phyloP scores from a whole-genome alignment of 768 basidiomycete genomes.

The Mycena belliarum region DNA sequence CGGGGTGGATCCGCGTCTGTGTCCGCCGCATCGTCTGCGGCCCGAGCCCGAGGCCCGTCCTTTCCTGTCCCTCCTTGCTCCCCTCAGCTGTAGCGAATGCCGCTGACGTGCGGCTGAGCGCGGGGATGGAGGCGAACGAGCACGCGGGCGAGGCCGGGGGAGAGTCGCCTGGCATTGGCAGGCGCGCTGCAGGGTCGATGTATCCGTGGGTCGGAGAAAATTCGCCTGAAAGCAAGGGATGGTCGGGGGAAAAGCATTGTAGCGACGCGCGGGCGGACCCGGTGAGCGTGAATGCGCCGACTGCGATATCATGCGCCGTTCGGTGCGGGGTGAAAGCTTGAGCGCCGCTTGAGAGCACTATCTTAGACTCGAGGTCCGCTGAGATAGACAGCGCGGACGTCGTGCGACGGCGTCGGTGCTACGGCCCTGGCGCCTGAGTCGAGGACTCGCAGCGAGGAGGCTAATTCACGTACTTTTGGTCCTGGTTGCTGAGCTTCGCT shows the following conservation, averaged over 20 bases:
- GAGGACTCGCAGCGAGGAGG: no score
- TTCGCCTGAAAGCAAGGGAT: background rate
- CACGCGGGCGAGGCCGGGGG: background rate
- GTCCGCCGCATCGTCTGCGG: background rate
- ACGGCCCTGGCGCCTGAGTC: no score
- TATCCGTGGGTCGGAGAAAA: background rate
- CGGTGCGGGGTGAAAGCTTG: background rate
- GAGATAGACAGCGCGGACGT: background rate
- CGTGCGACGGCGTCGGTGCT: background rate
- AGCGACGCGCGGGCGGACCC: slow-evolving; percentile 15
- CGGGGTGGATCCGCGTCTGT: slow-evolving; percentile 2
- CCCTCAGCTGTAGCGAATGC: background rate
- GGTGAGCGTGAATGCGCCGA: slow-evolving; percentile 19
- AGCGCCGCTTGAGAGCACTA: background rate
- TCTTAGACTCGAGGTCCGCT: background rate
- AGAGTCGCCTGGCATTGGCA: background rate
- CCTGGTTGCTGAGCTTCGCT: no score
- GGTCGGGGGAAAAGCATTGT: background rate
- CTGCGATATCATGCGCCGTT: background rate
- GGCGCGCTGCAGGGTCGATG: background rate
- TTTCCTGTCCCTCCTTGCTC: background rate
- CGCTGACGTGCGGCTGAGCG: slow-evolving; percentile 18
- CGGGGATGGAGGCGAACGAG: slow-evolving; percentile 7
- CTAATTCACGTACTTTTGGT: no score
- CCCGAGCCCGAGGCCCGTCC: background rate